These are phyloP conservation scores for Luffa acutangula DNA, from an alignment of 306 rosid genomes.

Conservation along the genomic window DNA sequence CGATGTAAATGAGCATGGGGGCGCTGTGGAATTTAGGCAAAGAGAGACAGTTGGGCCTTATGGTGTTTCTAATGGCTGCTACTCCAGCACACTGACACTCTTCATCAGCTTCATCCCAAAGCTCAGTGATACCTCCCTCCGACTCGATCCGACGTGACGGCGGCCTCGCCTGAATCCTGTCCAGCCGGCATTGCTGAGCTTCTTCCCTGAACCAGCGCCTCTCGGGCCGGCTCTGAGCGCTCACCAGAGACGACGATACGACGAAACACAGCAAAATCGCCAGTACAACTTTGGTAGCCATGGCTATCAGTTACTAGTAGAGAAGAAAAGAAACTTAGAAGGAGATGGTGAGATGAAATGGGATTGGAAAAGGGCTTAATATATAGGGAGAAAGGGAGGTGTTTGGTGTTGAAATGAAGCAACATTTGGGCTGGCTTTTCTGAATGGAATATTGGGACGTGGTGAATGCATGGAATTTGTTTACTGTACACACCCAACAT, in stretches of 20 bases:
- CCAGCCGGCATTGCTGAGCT: slow-evolving; percentile 16
- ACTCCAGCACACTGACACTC: slow-evolving; percentile 18
- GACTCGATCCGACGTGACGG: slow-evolving; percentile 9
- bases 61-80: background rate
- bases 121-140: slow-evolving; percentile 12
- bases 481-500: background rate
- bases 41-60: slow-evolving; percentile 9
- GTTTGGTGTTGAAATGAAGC: background rate
- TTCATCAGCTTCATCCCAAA: slow-evolving; percentile 8
- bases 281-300: slow-evolving; percentile 7
- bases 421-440: background rate
- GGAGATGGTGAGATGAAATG: background rate
- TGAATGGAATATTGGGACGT: background rate
- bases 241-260: background rate
- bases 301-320: background rate
- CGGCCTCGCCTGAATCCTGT: background rate
- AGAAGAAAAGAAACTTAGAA: too few species aligned
- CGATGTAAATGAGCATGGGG: slow-evolving; percentile 13
- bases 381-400: background rate
- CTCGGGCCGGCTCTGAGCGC: background rate
- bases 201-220: background rate
- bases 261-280: slow-evolving; percentile 1
- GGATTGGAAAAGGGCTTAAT: background rate
- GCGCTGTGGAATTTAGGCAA: slow-evolving; percentile 6
- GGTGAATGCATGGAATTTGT: background rate